Base-by-base conservation (phyloP, 768 basidiomycete species). In the Suillus brevipes region DNA sequence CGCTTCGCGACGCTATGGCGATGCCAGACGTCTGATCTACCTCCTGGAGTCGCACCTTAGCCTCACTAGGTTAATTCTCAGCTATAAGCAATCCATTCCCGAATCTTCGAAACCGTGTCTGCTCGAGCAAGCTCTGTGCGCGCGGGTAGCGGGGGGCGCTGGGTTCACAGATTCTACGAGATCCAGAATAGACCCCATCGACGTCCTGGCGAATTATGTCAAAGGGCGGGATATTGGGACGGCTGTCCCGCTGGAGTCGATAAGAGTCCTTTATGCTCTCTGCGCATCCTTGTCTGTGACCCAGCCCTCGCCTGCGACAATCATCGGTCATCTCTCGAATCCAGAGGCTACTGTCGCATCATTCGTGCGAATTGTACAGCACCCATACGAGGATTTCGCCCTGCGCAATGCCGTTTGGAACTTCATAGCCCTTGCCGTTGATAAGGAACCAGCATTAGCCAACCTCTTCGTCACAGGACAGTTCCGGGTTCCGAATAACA, bases 401-500 rank as follows among this genome's bases (percentile, higher is more conserved):
- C 82, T 93, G 38, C 87, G 91, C 23, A 89, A 84, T 59, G 85
- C 90, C 0, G 86, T 92, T 6, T 98, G 96, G 95, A 85, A 84
- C 66, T 90, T 97, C 67, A 88, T 97, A 45, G 79, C 91, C 0
- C 81, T 92, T 20, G 89, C 92, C 1, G 87, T 96, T 16, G 89
- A 92, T 69, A 90, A 89, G 66, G 94, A 95, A 72, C 94, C 96
- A 1, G 94, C 95, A 0, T 80, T 97, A 6, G 88, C 91, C 2
- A 83, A 87, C 62, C 80, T 97, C 34, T 88, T 95, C 65, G 88
- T 95, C 38, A 83, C 87, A 0, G 94, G 94, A 4, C 84, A 86
- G 49, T 89, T 92, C 68, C 83, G 83, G 58, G 77, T 82, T 4
- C 84, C 86, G 3, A 71, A 65, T 38, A 71, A 65, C 43, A 75